Evolutionary conservation across 164 flowering plant species (phyloP).

Genomic region (Berberis thunbergii): DNA sequence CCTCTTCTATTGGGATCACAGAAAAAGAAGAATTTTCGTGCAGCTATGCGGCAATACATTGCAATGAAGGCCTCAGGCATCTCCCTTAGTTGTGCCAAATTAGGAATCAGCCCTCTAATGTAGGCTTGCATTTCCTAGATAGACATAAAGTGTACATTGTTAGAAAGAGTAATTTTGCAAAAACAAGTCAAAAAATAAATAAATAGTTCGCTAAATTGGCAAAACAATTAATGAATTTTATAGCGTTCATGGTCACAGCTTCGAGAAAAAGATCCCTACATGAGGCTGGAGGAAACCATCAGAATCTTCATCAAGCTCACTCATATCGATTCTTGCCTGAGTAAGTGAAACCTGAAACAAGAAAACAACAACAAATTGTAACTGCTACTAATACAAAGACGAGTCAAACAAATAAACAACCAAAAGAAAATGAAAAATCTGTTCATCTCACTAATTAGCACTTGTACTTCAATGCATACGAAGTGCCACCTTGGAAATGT

Average conservation of each 20-base stretch:
- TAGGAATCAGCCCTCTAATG: conserved; percentile 93
- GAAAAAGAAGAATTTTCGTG: conserved; percentile 96
- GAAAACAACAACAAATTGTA: conserved; percentile 7
- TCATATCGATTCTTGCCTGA: conserved; percentile 98
- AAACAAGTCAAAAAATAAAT: neutral
- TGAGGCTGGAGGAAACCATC: conserved; percentile 96
- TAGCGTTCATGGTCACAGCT: neutral
- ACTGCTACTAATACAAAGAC: neutral
- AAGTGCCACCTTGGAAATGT: no score
- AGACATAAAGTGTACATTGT: conserved; percentile 1
- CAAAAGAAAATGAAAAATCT: no score
- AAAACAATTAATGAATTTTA: no score
- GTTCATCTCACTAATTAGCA: no score
- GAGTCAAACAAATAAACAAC: no score
- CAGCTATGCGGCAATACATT: conserved; percentile 94
- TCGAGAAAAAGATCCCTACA: conserved; percentile 32
- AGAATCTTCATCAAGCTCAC: conserved; percentile 98
- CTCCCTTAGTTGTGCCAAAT: conserved; percentile 90
- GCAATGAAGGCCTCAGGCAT: conserved; percentile 81
- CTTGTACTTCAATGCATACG: no score
- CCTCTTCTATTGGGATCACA: conserved; percentile 99
- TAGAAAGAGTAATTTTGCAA: neutral
- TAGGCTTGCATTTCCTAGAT: conserved; percentile 93
- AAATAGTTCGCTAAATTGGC: no score
- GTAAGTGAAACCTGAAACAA: conserved; percentile 86